Conservation (phyloP, 1,139 yeast genomes). For the Yamadazyma dendronema region DNA sequence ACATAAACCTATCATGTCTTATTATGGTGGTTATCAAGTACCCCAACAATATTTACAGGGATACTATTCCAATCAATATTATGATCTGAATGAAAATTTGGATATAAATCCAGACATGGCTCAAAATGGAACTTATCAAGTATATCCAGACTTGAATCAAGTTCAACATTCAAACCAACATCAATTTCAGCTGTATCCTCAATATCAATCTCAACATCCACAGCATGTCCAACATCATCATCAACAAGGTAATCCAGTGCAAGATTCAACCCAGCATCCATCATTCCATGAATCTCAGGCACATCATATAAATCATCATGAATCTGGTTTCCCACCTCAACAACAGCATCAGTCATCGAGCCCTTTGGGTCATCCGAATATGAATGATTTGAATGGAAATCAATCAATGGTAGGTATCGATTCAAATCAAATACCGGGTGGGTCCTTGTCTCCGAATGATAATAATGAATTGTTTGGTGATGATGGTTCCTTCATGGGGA, state of each 20-base stretch:
- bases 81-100: conserved; percentile 17
- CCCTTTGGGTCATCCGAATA: neutral
- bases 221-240: conserved; percentile 3
- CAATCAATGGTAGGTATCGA: conserved; percentile 1
- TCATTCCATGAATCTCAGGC: neutral
- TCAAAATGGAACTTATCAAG: conserved; percentile 11
- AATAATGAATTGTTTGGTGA: conserved; percentile 24
- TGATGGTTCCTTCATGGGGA: conserved; percentile 18
- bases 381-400: neutral
- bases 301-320: neutral
- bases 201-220: conserved; percentile 14
- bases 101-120: conserved; percentile 8
- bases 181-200: conserved; percentile 1
- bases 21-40: conserved; percentile 44
- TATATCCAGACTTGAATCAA: conserved; percentile 9
- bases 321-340: neutral
- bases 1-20: conserved; percentile 33
- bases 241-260: conserved; percentile 2
- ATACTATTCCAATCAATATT: conserved; percentile 29
- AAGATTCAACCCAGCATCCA: neutral
- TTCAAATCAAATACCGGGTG: conserved; percentile 8
- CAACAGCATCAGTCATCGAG: neutral
- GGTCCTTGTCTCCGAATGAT: conserved; percentile 17
- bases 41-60: conserved; percentile 41
- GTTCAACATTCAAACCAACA: conserved; percentile 1